These are phyloP conservation scores for Kodamaea hsintzibuensis DNA, from an alignment of 805 yeast species.

Conservation along the genomic window DNA sequence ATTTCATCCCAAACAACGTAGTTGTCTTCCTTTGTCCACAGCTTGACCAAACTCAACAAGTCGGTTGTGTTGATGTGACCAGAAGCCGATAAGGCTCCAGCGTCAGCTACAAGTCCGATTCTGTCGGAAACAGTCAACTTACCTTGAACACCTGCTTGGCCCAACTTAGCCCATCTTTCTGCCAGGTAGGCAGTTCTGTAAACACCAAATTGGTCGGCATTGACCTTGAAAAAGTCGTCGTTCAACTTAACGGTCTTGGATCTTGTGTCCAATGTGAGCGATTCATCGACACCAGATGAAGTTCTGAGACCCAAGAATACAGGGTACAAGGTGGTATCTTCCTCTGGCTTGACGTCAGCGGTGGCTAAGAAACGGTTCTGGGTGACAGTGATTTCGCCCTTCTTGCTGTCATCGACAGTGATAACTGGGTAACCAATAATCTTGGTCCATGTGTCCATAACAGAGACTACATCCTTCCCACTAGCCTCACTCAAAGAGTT, in stretches of 20 bases:
- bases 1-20: constrained; percentile 72
- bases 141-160: constrained; percentile 57
- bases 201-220: constrained; percentile 73
- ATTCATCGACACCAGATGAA: constrained; percentile 58
- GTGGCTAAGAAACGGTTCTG: constrained; percentile 77
- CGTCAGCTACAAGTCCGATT: constrained; percentile 80
- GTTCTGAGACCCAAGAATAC: constrained; percentile 69
- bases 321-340: constrained; percentile 67
- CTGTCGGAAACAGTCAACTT: constrained; percentile 73
- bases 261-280: constrained; percentile 51
- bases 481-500: constrained; percentile 65
- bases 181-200: constrained; percentile 72
- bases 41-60: constrained; percentile 57
- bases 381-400: constrained; percentile 52
- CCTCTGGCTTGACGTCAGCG: constrained; percentile 75
- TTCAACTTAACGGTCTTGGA: constrained; percentile 42
- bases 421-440: constrained; percentile 78
- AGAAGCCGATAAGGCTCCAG: constrained; percentile 66
- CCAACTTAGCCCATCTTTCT: constrained; percentile 69
- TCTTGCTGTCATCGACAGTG: constrained; percentile 56
- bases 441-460: constrained; percentile 81
- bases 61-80: constrained; percentile 66
- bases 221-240: constrained; percentile 64
- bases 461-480: constrained; percentile 69
- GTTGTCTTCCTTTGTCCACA: constrained; percentile 60